These are phyloP conservation scores for Cladosporium sp. DNA, from an alignment of 2,329 filamentous ascomycete species.

Conservation along the genomic window DNA sequence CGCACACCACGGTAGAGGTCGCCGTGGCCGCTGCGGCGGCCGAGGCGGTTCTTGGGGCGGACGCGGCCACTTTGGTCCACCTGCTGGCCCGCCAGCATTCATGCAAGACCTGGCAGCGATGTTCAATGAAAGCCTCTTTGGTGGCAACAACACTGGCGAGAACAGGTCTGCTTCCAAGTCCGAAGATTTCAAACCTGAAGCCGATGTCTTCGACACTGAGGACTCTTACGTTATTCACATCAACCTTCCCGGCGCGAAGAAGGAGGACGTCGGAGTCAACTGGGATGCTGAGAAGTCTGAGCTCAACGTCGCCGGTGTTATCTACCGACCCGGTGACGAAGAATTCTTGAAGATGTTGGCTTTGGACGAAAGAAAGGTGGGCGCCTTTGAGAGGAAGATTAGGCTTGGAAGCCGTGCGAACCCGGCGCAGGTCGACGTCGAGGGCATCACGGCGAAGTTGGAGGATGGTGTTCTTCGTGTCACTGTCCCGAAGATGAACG, in stretches of 20 bases:
- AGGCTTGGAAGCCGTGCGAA: slow-evolving; percentile 52
- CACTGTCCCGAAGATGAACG: slow-evolving; percentile 70
- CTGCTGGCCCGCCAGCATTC: slow-evolving; percentile 13
- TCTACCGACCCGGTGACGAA: slow-evolving; percentile 66
- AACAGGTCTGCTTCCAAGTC: slow-evolving; percentile 39
- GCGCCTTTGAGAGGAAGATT: slow-evolving; percentile 69
- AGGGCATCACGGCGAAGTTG: slow-evolving; percentile 68
- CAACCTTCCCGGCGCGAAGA: slow-evolving; percentile 72
- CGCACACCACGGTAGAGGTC: slow-evolving; percentile 16
- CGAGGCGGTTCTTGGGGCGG: slow-evolving; percentile 24
- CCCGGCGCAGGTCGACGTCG: slow-evolving; percentile 61
- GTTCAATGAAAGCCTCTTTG: slow-evolving; percentile 36
- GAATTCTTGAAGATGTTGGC: slow-evolving; percentile 64
- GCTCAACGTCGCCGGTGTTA: slow-evolving; percentile 66
- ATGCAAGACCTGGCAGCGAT: slow-evolving; percentile 27
- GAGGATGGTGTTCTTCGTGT: slow-evolving; percentile 73
- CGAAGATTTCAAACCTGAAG: slow-evolving; percentile 57
- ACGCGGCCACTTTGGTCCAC: slow-evolving; percentile 7
- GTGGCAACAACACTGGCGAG: slow-evolving; percentile 18
- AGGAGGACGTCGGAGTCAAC: slow-evolving; percentile 71
- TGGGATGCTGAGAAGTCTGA: slow-evolving; percentile 67
- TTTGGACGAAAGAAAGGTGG: slow-evolving; percentile 65
- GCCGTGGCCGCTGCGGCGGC: slow-evolving; percentile 22
- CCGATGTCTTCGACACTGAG: slow-evolving; percentile 70
- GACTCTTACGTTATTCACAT: slow-evolving; percentile 64